Conservation (phyloP, 1,284 basidiomycete species). For the Cryptococcus floricola region DNA sequence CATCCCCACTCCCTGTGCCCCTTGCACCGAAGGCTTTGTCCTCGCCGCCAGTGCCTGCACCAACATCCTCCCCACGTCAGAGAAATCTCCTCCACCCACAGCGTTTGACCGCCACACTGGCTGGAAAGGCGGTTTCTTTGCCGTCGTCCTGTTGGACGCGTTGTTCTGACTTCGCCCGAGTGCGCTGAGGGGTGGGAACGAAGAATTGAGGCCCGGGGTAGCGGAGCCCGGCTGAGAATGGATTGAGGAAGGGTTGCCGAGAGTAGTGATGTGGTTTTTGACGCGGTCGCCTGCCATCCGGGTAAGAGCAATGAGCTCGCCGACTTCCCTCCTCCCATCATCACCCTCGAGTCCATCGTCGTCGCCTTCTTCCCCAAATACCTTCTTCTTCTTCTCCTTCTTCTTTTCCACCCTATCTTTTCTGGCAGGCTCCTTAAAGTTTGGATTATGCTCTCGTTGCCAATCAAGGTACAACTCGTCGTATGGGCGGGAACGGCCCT, state of each 20-base stretch:
- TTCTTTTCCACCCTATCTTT: constrained; percentile 48
- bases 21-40: neutral
- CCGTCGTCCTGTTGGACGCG: neutral
- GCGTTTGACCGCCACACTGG: constrained; percentile 21
- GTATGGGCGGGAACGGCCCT: constrained; percentile 77
- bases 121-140: constrained; percentile 8
- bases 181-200: neutral
- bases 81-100: constrained; percentile 17
- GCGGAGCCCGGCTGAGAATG: neutral
- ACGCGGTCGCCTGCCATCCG: constrained; percentile 55
- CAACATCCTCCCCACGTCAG: constrained; percentile 34
- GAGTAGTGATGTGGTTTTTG: neutral
- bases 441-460: constrained; percentile 87
- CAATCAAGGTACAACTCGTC: constrained; percentile 87
- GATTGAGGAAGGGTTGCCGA: neutral
- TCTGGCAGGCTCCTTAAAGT: constrained; percentile 88
- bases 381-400: constrained; percentile 8
- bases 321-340: constrained; percentile 70
- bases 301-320: constrained; percentile 57
- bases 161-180: neutral
- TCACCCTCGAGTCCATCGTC: constrained; percentile 52
- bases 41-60: constrained; percentile 39
- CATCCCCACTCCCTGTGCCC: neutral
- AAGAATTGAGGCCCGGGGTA: neutral
- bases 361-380: constrained; percentile 52